These are phyloP conservation scores for Cinnamomum chago DNA, from an alignment of 164 flowering plant genomes.

Conservation along the genomic window DNA sequence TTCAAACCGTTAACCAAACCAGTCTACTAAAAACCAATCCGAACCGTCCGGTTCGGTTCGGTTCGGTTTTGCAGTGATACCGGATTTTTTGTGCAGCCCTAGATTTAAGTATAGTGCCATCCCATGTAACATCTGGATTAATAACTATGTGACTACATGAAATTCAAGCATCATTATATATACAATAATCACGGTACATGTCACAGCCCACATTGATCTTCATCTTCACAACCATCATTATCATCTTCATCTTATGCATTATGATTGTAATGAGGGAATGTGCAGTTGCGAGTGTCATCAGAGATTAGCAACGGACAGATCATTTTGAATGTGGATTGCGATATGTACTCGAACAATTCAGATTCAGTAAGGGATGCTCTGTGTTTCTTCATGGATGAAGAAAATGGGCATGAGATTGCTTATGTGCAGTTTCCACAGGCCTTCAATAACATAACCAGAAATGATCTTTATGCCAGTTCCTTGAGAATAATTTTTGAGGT, in stretches of 20 bases:
- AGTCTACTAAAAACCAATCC: too few relatives aligned
- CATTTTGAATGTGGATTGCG: slow-evolving; percentile 36
- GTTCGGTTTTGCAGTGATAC: too few relatives aligned
- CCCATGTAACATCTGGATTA: neutral
- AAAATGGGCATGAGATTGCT: slow-evolving; percentile 28
- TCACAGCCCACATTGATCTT: too few relatives aligned
- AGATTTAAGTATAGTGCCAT: neutral
- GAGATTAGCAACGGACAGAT: slow-evolving; percentile 24
- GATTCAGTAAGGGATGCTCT: slow-evolving; percentile 27
- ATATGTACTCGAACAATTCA: slow-evolving; percentile 35
- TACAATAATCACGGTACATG: too few relatives aligned
- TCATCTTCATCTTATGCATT: neutral
- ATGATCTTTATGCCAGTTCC: slow-evolving; percentile 16
- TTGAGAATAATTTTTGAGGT: slow-evolving; percentile 10
- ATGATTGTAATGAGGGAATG: neutral
- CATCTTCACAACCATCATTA: too few relatives aligned
- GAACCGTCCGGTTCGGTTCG: too few relatives aligned
- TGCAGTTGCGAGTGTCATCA: slow-evolving; percentile 31
- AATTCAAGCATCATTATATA: neutral
- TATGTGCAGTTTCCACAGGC: slow-evolving; percentile 32
- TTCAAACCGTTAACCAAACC: too few relatives aligned
- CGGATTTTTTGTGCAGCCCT: too few relatives aligned
- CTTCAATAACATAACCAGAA: slow-evolving; percentile 20
- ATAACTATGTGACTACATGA: neutral
- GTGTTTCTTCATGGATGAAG: slow-evolving; percentile 36